Conservation (phyloP, 106 monocot species). For the Acorus gramineus region DNA sequence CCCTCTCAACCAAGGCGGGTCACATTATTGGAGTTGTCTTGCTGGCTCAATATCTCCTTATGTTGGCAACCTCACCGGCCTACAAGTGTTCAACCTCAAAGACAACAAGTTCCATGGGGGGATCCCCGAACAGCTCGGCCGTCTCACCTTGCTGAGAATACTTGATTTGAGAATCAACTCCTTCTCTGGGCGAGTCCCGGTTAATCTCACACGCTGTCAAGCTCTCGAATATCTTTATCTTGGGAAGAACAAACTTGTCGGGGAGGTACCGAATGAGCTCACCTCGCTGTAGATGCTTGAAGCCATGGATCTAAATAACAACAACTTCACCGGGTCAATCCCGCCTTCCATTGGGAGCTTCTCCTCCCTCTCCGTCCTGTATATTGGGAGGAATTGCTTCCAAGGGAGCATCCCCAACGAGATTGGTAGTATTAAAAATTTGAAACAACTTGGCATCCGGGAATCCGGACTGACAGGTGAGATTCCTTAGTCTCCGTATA, state of each 20-base stretch:
- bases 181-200: neutral
- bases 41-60: constrained; percentile 1
- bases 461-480: no score
- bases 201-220: neutral
- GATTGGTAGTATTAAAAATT: no score
- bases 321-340: neutral
- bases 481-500: no score
- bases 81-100: neutral
- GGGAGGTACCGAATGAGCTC: neutral
- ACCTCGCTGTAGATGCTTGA: neutral
- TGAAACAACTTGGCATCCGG: no score
- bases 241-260: neutral
- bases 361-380: no score
- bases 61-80: constrained; percentile 8
- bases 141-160: neutral
- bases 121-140: neutral
- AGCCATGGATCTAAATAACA: neutral
- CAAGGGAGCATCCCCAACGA: no score
- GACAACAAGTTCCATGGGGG: neutral
- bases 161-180: constrained; percentile 3
- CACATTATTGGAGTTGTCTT: neutral
- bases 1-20: neutral
- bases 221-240: neutral
- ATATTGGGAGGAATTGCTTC: no score
- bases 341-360: constrained; percentile 2